A percentile compares a stretch with the other conserved stretches of the same genome.
Evolutionary conservation across 192 early-diverging fungal genomes (phyloP).

Genomic region (Backusella psychrophila): DNA sequence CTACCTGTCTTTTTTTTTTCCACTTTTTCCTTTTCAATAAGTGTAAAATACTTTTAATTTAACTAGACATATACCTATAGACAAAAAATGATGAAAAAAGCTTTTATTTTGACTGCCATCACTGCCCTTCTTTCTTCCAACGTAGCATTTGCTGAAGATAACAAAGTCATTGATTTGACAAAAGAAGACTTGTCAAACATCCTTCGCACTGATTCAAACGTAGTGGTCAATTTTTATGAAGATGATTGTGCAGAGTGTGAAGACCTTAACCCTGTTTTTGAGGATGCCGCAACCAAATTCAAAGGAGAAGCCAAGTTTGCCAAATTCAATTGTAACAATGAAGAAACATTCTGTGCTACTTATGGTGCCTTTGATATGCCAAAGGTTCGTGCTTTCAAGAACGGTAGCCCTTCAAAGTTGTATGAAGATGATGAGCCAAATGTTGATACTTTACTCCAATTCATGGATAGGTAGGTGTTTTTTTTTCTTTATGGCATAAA

Average conservation of each 20-base stretch:
- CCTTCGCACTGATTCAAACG: neutral
- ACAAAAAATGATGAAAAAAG: slow-evolving; percentile 1
- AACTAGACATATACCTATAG: neutral
- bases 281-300: slow-evolving; percentile 74
- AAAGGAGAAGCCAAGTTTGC: slow-evolving; percentile 76
- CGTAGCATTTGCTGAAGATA: neutral
- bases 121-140: neutral
- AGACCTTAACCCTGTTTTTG: slow-evolving; percentile 71
- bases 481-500: neutral
- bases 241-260: neutral
- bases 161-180: neutral
- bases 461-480: neutral
- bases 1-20: neutral
- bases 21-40: neutral
- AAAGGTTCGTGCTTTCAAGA: slow-evolving; percentile 82
- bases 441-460: slow-evolving; percentile 76
- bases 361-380: slow-evolving; percentile 84
- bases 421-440: slow-evolving; percentile 71
- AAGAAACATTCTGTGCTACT: slow-evolving; percentile 75
- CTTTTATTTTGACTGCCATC: neutral
- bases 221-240: neutral
- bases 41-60: neutral
- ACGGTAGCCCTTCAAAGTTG: slow-evolving; percentile 61
- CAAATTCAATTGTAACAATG: slow-evolving; percentile 94
- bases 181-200: neutral